phyloP scores from a whole-genome alignment of 371 early-diverging fungal genomes.

The Circinella minor region DNA sequence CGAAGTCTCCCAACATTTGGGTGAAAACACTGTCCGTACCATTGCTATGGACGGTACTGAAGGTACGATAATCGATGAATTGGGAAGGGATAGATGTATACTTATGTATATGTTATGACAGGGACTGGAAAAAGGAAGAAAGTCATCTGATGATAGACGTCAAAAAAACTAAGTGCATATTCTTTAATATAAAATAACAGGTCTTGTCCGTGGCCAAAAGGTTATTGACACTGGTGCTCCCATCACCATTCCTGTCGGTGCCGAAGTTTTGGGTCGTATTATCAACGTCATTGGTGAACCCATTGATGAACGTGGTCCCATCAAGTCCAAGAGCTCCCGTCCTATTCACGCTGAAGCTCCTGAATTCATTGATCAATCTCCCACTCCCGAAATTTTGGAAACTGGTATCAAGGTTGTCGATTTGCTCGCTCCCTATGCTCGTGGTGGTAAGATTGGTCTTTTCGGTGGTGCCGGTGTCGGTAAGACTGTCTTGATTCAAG shows the following conservation, averaged over 20 bases:
- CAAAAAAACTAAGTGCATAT: too few species aligned
- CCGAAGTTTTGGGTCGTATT: constrained; percentile 96
- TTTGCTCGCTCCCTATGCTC: constrained; percentile 97
- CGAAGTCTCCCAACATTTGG: constrained; percentile 96
- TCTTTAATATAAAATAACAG: constrained; percentile 34
- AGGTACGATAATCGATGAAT: constrained; percentile 35
- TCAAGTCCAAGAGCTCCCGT: constrained; percentile 83
- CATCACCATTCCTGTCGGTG: constrained; percentile 94
- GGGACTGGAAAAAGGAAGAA: neutral
- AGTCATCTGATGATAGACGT: too few species aligned
- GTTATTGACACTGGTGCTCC: constrained; percentile 95
- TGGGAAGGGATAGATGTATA: neutral
- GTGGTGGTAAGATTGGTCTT: constrained; percentile 98
- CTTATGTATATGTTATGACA: too few species aligned
- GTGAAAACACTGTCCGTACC: constrained; percentile 98
- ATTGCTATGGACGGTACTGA: constrained; percentile 98
- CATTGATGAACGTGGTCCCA: constrained; percentile 97
- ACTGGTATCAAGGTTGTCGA: constrained; percentile 99
- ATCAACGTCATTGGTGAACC: constrained; percentile 99
- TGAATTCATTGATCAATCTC: constrained; percentile 95
- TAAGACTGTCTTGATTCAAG: constrained; percentile 97
- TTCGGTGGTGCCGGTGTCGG: constrained; percentile 99
- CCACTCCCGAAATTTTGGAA: constrained; percentile 94
- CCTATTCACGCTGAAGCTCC: constrained; percentile 96
- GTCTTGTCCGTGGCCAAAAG: constrained; percentile 96